These are phyloP conservation scores for Blastocystis sp. DNA, from an alignment of 352 stramenopile species.

Conservation along the genomic window DNA sequence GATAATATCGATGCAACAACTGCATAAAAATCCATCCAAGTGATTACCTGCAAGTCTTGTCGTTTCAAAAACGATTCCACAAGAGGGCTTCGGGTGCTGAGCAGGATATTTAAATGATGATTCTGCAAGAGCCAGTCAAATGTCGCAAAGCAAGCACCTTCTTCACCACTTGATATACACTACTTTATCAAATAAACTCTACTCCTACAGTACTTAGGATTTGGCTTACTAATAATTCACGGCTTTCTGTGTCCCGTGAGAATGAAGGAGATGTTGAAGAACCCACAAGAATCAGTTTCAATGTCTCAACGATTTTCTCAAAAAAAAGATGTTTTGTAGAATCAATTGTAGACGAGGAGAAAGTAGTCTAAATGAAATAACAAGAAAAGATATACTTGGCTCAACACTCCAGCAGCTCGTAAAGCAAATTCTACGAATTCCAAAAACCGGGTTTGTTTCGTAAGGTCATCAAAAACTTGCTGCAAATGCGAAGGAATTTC, in stretches of 20 bases:
- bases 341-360: background rate
- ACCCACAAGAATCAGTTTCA: background rate
- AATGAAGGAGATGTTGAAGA: background rate
- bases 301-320: background rate
- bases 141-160: constrained; percentile 10
- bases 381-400: background rate
- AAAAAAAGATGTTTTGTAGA: background rate
- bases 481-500: background rate
- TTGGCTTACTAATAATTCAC: background rate
- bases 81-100: background rate
- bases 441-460: background rate
- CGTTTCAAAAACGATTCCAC: background rate
- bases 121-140: background rate
- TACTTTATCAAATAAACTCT: background rate
- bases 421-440: background rate
- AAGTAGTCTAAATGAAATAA: background rate
- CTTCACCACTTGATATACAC: background rate
- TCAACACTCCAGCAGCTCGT: background rate
- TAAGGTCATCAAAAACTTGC: background rate
- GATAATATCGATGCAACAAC: constrained; percentile 49
- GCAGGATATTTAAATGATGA: background rate
- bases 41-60: background rate
- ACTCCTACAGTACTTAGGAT: background rate
- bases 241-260: background rate
- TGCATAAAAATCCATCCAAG: background rate